Evolutionary conservation across 2,329 filamentous ascomycete genomes (phyloP), one percentile per base, ranked within the genome.

Genomic region (Corinectria fuckeliana): DNA sequence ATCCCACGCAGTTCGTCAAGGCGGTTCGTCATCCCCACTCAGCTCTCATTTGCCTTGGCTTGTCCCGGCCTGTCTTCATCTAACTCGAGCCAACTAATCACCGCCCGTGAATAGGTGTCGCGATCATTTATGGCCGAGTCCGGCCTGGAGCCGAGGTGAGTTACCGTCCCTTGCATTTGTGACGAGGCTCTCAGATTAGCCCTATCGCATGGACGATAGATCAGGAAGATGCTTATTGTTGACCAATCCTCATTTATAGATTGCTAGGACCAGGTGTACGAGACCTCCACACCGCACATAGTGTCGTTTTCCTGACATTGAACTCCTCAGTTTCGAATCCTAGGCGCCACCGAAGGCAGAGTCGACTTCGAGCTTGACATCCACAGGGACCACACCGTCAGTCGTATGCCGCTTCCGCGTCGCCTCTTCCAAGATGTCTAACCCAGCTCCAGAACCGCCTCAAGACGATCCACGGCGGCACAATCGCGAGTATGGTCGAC

Each of bases 91-190:
- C n/a, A 21, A 18, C 26, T 58, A 9, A 71, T 23, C 2, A 0
- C 3, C 14, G 14, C 20, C 4, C 7, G 10, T 5, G n/a, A 10
- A 9, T 58, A 95, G 92, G 92, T 96, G 45, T 85, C 92, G 81
- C 90, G 91, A 74, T 93, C 91, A 2, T 97, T 97, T 76, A 87
- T 91, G 79, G 85, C 86, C 66, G 91, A 92, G 64, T 97, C 93
- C 5, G 93, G 93, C 6, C 79, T 98, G 18, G 94, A 97, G 76
- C 92, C 92, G 74, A 91, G 91, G 93, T 96, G 73, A 7, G 65
- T 55, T 42, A 1, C 13, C 20, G 14, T 34, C 0, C 1, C 2
- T 13, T 23, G 14, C 36, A 32, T 9, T 3, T 18, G 13, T 23
- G 64, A 68, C 8, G 39, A 9, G 25, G 25, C 13, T 30, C 25